phyloP scores from a whole-genome alignment of 208 protist species.

The Trypanosoma avium region DNA sequence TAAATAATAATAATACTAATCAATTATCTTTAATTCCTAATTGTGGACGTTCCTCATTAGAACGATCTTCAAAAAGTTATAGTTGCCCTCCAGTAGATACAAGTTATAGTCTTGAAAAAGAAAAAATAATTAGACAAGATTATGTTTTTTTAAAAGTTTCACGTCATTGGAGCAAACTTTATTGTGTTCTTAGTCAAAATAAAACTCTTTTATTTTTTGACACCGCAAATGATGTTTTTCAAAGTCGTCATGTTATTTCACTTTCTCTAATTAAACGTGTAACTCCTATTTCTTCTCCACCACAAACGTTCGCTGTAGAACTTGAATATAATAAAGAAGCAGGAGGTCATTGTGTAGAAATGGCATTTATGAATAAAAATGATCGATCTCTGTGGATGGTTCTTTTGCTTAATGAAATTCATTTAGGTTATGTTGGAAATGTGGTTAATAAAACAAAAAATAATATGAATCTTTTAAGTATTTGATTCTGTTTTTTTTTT shows the following conservation, averaged over 20 bases:
- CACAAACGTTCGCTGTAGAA: constrained; percentile 4
- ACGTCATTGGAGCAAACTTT: constrained; percentile 4
- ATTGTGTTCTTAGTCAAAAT: constrained; percentile 11
- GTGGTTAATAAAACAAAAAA: not conserved
- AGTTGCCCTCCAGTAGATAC: constrained; percentile 2
- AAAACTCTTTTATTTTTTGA: constrained; percentile 17
- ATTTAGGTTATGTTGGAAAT: not conserved
- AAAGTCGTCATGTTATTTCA: constrained; percentile 11
- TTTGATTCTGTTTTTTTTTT: not conserved
- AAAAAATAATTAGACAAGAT: constrained; percentile 9
- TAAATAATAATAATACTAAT: not conserved
- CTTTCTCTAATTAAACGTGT: not conserved
- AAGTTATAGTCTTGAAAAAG: constrained; percentile 8
- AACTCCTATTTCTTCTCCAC: constrained; percentile 1
- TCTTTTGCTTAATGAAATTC: not conserved
- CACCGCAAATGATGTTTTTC: constrained; percentile 8
- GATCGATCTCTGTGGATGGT: constrained; percentile 7
- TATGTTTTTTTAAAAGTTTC: constrained; percentile 12
- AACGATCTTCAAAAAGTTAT: not conserved
- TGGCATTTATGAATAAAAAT: constrained; percentile 8
- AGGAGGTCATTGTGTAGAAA: constrained; percentile 8
- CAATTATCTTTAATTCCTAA: not conserved
- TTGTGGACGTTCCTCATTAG: not conserved
- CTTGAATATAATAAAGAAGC: constrained; percentile 4
- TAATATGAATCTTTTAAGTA: not conserved